phyloP scores from a whole-genome alignment of 2,329 filamentous ascomycete species.

The Knoxdaviesia proteae region DNA sequence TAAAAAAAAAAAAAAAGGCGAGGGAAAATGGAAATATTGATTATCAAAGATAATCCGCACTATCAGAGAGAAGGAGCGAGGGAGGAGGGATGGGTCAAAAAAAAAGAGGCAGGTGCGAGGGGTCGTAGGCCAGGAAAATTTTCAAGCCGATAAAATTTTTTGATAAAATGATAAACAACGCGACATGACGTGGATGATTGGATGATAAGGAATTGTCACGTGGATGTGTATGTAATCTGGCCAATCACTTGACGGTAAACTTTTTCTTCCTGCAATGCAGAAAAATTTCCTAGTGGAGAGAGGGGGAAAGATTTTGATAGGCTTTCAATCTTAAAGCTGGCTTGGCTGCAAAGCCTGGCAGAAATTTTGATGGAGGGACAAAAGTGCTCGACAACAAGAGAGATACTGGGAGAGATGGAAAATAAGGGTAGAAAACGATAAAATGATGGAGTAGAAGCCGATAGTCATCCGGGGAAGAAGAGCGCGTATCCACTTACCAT shows the following conservation, averaged over 20 bases:
- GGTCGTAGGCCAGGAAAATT: neutral
- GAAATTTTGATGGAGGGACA: neutral
- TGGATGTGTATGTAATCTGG: too few species aligned
- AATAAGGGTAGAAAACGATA: neutral
- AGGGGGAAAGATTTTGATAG: too few species aligned
- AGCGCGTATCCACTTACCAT: slow-evolving; percentile 9
- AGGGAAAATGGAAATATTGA: neutral
- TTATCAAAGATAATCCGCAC: too few species aligned
- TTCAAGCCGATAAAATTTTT: neutral
- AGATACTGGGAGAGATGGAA: neutral
- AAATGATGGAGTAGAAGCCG: too few species aligned
- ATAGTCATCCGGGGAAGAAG: too few species aligned
- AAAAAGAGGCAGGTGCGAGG: too few species aligned
- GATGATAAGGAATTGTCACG: too few species aligned
- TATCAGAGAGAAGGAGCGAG: neutral
- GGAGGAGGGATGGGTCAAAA: neutral
- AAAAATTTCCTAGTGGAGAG: too few species aligned
- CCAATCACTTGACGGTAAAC: too few species aligned
- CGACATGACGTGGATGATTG: neutral
- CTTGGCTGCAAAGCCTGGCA: neutral
- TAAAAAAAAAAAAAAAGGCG: neutral
- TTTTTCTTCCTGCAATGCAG: too few species aligned
- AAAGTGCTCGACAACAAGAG: neutral
- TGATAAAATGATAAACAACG: neutral
- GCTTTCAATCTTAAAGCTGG: neutral